Conservation (phyloP, 805 yeast species). For the Ogataea methylovora region DNA sequence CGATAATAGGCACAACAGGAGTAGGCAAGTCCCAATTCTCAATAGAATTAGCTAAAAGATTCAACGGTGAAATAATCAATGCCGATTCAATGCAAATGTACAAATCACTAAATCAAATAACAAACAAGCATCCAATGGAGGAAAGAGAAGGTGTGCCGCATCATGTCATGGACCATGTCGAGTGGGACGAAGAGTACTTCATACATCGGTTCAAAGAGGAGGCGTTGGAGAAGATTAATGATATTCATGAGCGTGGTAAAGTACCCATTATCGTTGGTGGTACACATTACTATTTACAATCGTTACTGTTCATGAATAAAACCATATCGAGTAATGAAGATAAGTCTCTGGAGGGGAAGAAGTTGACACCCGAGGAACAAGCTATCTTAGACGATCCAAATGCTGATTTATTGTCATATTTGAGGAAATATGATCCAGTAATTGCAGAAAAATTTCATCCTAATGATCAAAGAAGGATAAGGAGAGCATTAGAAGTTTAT, state of each 20-base stretch:
- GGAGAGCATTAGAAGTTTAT: constrained; percentile 76
- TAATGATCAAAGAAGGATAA: constrained; percentile 70
- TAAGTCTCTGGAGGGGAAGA: constrained; percentile 10
- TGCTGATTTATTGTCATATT: constrained; percentile 37
- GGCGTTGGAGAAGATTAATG: constrained; percentile 54
- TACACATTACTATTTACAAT: constrained; percentile 87
- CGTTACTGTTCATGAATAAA: constrained; percentile 63
- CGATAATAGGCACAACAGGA: constrained; percentile 77
- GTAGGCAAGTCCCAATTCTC: constrained; percentile 91
- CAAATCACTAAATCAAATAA: constrained; percentile 59
- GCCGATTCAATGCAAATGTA: constrained; percentile 98
- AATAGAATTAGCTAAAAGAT: constrained; percentile 66
- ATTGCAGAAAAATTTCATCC: constrained; percentile 86
- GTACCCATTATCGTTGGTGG: constrained; percentile 92
- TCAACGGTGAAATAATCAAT: constrained; percentile 85
- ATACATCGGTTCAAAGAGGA: constrained; percentile 74
- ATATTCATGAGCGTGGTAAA: constrained; percentile 60
- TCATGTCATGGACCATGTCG: constrained; percentile 80
- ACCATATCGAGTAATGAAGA: constrained; percentile 35
- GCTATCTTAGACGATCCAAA: constrained; percentile 48
- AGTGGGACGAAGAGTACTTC: constrained; percentile 75
- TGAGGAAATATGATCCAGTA: constrained; percentile 56
- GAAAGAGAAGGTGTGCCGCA: constrained; percentile 75
- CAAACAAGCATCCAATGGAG: constrained; percentile 83
- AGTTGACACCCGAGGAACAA: constrained; percentile 26